Conservation (phyloP, 345 rosid genomes). For the Ricinus communis region DNA sequence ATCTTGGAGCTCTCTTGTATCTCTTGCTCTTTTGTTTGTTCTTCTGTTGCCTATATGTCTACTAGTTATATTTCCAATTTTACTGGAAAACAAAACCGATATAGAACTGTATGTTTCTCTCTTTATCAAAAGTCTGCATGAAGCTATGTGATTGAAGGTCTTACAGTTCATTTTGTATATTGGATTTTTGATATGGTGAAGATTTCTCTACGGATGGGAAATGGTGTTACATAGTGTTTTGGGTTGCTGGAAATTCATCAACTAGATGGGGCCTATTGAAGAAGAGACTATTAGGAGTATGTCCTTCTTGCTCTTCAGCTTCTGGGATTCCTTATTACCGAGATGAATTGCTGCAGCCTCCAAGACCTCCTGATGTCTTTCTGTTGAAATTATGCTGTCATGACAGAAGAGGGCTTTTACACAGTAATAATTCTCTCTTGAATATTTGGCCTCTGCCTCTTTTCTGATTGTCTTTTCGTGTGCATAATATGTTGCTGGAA, state of each 20-base stretch:
- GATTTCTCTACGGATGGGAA: constrained; percentile 94
- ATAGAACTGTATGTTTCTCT: constrained; percentile 1
- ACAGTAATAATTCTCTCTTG: constrained; percentile 44
- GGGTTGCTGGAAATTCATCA: constrained; percentile 70
- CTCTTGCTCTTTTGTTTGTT: too few species aligned
- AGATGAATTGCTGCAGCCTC: constrained; percentile 48
- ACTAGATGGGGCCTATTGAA: constrained; percentile 84
- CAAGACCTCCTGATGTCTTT: constrained; percentile 71
- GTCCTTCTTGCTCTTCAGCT: constrained; percentile 81
- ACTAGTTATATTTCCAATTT: background rate
- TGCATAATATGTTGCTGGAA: background rate
- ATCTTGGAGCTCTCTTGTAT: too few species aligned
- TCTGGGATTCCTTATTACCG: constrained; percentile 65
- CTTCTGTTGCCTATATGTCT: too few species aligned
- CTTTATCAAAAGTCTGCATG: background rate
- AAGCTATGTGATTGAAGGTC: background rate
- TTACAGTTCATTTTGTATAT: background rate
- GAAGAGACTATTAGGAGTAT: constrained; percentile 69
- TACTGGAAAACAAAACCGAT: background rate
- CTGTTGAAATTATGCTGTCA: constrained; percentile 70
- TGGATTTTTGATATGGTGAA: constrained; percentile 36
- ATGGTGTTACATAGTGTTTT: constrained; percentile 92
- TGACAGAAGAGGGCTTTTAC: constrained; percentile 82
- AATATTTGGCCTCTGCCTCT: background rate
- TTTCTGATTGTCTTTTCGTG: background rate